Evolutionary conservation across 192 early-diverging fungal genomes (phyloP).

Genomic region (Mortierella antarctica): DNA sequence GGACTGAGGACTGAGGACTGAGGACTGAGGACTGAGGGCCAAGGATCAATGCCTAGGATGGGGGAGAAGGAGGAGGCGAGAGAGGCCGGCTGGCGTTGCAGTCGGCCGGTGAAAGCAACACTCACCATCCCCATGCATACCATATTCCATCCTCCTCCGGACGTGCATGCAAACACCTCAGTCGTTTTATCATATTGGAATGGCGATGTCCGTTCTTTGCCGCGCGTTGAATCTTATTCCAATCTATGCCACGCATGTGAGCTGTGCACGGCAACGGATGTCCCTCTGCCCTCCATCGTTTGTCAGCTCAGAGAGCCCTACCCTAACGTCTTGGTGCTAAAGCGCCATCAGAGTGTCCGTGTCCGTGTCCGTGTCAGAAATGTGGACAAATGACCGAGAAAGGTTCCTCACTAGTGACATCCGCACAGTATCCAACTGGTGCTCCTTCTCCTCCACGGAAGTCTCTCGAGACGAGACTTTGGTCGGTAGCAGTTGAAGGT

Average conservation of each 20-base stretch:
- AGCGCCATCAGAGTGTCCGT: not conserved
- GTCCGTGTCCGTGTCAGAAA: slow-evolving; percentile 5
- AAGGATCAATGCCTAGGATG: not conserved
- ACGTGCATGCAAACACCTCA: not conserved
- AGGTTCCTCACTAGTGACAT: slow-evolving; percentile 42
- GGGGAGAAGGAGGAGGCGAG: not conserved
- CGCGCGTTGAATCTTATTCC: not conserved
- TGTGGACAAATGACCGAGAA: slow-evolving; percentile 35
- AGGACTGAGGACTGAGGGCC: not conserved
- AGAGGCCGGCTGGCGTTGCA: not conserved
- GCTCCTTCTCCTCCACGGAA: slow-evolving; percentile 24
- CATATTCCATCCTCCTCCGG: slow-evolving; percentile 32
- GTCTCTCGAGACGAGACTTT: not conserved
- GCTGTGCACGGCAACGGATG: not conserved
- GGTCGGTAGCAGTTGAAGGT: slow-evolving; percentile 35
- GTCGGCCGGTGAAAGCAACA: not conserved
- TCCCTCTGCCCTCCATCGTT: no score
- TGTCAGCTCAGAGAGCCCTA: no score
- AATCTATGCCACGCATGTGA: slow-evolving; percentile 8
- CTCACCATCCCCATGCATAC: slow-evolving; percentile 20
- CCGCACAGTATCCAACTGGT: slow-evolving; percentile 25
- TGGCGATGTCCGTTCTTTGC: not conserved
- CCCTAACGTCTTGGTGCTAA: no score
- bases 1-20: not conserved
- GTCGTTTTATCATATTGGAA: not conserved